phyloP scores from a whole-genome alignment of 2,329 filamentous ascomycete genomes.

The Ceratocystiopsis sp. region DNA sequence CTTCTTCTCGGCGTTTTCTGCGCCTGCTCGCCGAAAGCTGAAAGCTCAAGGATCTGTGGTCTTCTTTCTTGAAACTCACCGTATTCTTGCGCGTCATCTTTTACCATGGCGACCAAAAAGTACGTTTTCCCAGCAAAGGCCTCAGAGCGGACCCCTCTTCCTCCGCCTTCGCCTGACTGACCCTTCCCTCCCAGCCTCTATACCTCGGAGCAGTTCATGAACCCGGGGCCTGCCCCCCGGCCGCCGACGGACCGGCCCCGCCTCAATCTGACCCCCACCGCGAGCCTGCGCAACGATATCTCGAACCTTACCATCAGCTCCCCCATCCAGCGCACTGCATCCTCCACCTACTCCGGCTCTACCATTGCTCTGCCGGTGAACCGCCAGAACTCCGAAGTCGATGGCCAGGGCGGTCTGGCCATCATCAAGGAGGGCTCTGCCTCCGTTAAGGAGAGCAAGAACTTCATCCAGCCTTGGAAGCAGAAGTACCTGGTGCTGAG shows the following conservation, averaged over 20 bases:
- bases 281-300: conserved; percentile 61
- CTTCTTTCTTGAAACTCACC: no score
- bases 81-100: no score
- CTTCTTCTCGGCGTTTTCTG: no score
- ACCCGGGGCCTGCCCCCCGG: conserved; percentile 83
- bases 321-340: conserved; percentile 47
- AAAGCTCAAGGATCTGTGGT: no score
- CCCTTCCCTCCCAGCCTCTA: conserved; percentile 28
- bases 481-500: conserved; percentile 82
- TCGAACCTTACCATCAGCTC: conserved; percentile 56
- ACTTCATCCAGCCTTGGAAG: conserved; percentile 74
- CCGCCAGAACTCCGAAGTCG: conserved; percentile 40
- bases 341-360: conserved; percentile 48
- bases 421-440: conserved; percentile 72
- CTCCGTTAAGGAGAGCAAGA: conserved; percentile 77
- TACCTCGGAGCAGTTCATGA: conserved; percentile 66
- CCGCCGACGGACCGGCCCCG: conserved; percentile 73
- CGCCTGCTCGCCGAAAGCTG: no score
- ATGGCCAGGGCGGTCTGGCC: conserved; percentile 49
- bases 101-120: no score
- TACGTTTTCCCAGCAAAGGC: not conserved
- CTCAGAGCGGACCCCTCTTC: no score
- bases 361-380: conserved; percentile 57
- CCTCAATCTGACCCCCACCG: conserved; percentile 61
- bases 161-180: no score